Conservation (phyloP, 805 yeast genomes). For the Yamadazyma sp. region DNA sequence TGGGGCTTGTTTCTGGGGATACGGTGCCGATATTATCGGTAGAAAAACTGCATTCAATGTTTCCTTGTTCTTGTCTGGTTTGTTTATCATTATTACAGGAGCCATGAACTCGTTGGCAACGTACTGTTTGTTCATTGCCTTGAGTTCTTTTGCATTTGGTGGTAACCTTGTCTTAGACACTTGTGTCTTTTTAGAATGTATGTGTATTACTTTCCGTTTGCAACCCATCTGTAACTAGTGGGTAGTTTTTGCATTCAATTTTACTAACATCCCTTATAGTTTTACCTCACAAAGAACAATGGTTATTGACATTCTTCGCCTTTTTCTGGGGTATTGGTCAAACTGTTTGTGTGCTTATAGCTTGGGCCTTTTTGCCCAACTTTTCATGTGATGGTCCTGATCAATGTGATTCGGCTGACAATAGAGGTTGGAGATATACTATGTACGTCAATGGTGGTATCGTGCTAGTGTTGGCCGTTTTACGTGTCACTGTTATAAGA, state of each 20-base stretch:
- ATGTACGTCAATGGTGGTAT: conserved; percentile 50
- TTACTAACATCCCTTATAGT: conserved; percentile 48
- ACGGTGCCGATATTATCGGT: conserved; percentile 55
- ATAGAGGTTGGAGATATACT: conserved; percentile 64
- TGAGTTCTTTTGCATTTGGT: conserved; percentile 50
- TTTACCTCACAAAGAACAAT: conserved; percentile 51
- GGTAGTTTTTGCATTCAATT: too few species aligned
- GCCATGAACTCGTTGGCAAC: conserved; percentile 50
- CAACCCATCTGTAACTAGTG: conserved; percentile 45
- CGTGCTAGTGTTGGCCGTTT: conserved; percentile 40
- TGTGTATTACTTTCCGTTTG: neutral
- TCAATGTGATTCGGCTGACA: conserved; percentile 46
- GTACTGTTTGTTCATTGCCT: conserved; percentile 48
- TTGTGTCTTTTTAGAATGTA: conserved; percentile 13
- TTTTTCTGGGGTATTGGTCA: conserved; percentile 66
- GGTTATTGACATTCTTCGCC: conserved; percentile 49
- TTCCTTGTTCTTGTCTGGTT: conserved; percentile 48
- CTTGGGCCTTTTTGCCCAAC: conserved; percentile 57
- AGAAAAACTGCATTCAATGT: conserved; percentile 51
- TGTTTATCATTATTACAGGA: conserved; percentile 54
- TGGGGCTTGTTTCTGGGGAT: conserved; percentile 60
- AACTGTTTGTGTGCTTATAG: conserved; percentile 50
- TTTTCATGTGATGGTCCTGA: conserved; percentile 42
- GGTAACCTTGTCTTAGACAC: conserved; percentile 43
- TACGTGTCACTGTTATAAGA: conserved; percentile 29